Conservation (phyloP, 1,284 basidiomycete genomes). For the Ganoderma meredithae region DNA sequence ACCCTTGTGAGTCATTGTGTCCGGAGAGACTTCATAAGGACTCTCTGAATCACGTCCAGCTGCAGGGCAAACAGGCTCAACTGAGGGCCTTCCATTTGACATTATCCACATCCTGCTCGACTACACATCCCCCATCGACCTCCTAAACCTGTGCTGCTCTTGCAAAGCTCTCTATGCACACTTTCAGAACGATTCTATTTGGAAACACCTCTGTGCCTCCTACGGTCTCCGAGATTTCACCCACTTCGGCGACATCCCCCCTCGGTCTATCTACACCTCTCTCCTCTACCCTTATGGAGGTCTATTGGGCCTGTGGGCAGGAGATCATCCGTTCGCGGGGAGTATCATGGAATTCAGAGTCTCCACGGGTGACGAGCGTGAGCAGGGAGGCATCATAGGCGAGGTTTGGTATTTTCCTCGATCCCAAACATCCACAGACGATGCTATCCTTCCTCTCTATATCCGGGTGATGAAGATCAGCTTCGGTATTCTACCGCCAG, state of each 20-base stretch:
- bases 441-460: conserved; percentile 25
- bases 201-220: conserved; percentile 29
- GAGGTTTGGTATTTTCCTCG: conserved; percentile 33
- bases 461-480: conserved; percentile 33
- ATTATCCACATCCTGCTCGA: conserved; percentile 31
- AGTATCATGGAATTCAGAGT: conserved; percentile 37
- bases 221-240: conserved; percentile 32
- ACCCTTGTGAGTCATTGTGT: neutral
- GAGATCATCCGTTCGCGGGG: conserved; percentile 35
- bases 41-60: neutral
- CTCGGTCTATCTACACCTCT: conserved; percentile 32
- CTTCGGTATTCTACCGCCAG: conserved; percentile 23
- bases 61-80: neutral
- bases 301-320: conserved; percentile 38
- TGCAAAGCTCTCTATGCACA: conserved; percentile 30
- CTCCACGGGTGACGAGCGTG: conserved; percentile 26
- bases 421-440: conserved; percentile 4
- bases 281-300: conserved; percentile 36
- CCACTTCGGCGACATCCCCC: conserved; percentile 27
- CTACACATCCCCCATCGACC: conserved; percentile 25
- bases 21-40: too few species aligned
- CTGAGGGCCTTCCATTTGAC: conserved; percentile 28
- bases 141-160: conserved; percentile 32
- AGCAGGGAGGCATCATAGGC: conserved; percentile 37
- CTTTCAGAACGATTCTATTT: conserved; percentile 31